Evolutionary conservation across 345 rosid genomes (phyloP).

Genomic region (Citrus sinensis): DVS_A1.0 CM039162.1:18320501-18321000

Average conservation of each 20-base stretch:
- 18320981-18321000: no score
- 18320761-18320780: background rate
- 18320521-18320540: no score
- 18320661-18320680: conserved; percentile 13
- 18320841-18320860: background rate
- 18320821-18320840: background rate
- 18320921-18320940: no score
- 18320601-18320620: conserved; percentile 29
- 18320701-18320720: background rate
- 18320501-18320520: no score
- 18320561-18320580: conserved; percentile 20
- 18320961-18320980: no score
- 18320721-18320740: background rate
- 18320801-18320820: background rate
- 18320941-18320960: no score
- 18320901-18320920: background rate
- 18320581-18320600: background rate
- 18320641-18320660: conserved; percentile 21
- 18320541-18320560: no score
- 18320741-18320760: background rate
- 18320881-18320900: background rate
- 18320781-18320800: background rate
- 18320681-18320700: background rate
- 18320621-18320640: conserved; percentile 1
- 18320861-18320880: background rate